A percentile compares a stretch with the other conserved stretches of the same genome.
Evolutionary conservation across 1,284 basidiomycete species (phyloP).

Genomic region (Boletellus deceptivus): DNA sequence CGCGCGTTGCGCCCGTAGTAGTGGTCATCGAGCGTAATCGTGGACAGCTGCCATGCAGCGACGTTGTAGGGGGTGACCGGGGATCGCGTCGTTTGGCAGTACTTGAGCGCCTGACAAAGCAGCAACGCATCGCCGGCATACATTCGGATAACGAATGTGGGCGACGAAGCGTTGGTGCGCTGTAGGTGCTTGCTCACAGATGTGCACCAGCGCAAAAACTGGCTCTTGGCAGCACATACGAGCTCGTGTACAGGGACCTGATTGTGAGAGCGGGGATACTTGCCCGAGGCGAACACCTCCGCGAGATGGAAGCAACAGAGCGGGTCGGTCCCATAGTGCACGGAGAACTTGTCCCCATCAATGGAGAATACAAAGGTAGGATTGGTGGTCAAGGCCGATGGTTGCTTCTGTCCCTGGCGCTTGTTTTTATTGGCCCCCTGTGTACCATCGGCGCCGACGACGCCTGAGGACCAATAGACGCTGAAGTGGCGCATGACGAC

Average conservation of each 20-base stretch:
- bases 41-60: slow-evolving; percentile 34
- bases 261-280: background rate
- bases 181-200: slow-evolving; percentile 15
- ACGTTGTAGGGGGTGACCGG: slow-evolving; percentile 16
- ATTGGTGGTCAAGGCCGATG: slow-evolving; percentile 35
- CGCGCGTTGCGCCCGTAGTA: slow-evolving; percentile 31
- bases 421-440: slow-evolving; percentile 1
- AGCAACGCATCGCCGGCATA: slow-evolving; percentile 35
- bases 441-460: slow-evolving; percentile 29
- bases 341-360: slow-evolving; percentile 41
- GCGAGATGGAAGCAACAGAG: slow-evolving; percentile 47
- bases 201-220: slow-evolving; percentile 28
- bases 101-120: slow-evolving; percentile 31
- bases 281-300: slow-evolving; percentile 29
- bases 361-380: slow-evolving; percentile 48
- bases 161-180: slow-evolving; percentile 8
- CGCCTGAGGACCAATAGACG: slow-evolving; percentile 45
- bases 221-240: slow-evolving; percentile 15
- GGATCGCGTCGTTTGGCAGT: slow-evolving; percentile 7
- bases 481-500: slow-evolving; percentile 25
- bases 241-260: slow-evolving; percentile 6
- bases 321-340: slow-evolving; percentile 50
- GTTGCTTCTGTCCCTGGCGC: slow-evolving; percentile 14
- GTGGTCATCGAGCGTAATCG: slow-evolving; percentile 34
- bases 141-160: slow-evolving; percentile 28